Conservation (phyloP, 768 basidiomycete species). For the Phanerochaete sordida region DNA sequence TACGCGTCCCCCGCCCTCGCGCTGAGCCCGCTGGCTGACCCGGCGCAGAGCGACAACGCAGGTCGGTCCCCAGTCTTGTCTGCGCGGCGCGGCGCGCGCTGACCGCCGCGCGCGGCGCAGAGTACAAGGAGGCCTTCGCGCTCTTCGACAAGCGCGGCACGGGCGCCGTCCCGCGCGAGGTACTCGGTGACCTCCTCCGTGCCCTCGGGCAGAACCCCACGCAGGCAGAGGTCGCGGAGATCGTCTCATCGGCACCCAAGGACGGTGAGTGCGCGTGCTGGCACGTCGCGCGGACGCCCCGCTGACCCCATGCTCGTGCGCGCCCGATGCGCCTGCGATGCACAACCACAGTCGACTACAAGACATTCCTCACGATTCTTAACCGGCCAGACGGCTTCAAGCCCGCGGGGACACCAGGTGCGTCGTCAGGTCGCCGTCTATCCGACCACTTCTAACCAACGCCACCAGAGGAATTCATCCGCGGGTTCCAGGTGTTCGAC, state of each 20-base stretch:
- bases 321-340: too few relatives aligned
- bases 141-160: slow-evolving; percentile 97
- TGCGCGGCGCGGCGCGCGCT: neutral
- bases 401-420: slow-evolving; percentile 93
- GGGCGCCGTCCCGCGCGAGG: slow-evolving; percentile 83
- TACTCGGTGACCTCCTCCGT: slow-evolving; percentile 87
- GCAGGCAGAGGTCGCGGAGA: slow-evolving; percentile 90
- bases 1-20: neutral
- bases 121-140: slow-evolving; percentile 96
- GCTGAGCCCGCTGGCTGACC: neutral
- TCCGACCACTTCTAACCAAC: neutral
- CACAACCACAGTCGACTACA: slow-evolving; percentile 75
- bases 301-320: too few relatives aligned
- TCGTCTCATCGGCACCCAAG: slow-evolving; percentile 66
- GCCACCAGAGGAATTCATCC: slow-evolving; percentile 90
- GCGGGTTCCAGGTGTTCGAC: slow-evolving; percentile 99
- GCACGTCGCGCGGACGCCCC: neutral
- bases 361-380: slow-evolving; percentile 84
- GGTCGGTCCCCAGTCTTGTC: slow-evolving; percentile 28
- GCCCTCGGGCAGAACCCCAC: slow-evolving; percentile 99
- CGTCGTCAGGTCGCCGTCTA: slow-evolving; percentile 18
- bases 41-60: slow-evolving; percentile 49
- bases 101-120: slow-evolving; percentile 35
- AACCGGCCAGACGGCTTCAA: slow-evolving; percentile 97
- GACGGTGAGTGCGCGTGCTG: slow-evolving; percentile 54